Evolutionary conservation across 805 yeast species (phyloP).

Genomic region (Pichia insulana): DNA sequence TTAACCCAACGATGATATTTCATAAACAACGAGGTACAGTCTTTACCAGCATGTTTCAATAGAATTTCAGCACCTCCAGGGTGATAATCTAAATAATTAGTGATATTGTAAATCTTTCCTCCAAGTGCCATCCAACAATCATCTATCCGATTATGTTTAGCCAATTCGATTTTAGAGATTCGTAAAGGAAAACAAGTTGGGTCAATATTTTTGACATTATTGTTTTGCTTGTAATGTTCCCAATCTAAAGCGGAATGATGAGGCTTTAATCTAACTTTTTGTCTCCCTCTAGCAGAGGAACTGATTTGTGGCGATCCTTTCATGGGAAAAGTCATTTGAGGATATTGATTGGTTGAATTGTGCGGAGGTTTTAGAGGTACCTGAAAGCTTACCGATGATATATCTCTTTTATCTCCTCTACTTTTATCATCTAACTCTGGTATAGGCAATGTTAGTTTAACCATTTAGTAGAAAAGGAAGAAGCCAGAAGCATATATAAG

Average conservation of each 20-base stretch:
- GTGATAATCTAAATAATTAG: conserved; percentile 75
- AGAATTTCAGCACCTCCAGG: conserved; percentile 88
- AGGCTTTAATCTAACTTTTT: conserved; percentile 59
- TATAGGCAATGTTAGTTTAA: no score
- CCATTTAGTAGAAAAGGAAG: no score
- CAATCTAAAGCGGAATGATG: conserved; percentile 86
- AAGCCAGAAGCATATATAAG: no score
- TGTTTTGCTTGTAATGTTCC: conserved; percentile 52
- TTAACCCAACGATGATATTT: conserved; percentile 71
- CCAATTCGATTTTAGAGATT: conserved; percentile 44
- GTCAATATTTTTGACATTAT: conserved; percentile 44
- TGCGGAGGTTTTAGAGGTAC: not conserved
- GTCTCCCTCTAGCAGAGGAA: conserved; percentile 20
- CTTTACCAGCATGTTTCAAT: conserved; percentile 72
- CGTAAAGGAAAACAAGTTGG: conserved; percentile 43
- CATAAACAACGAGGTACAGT: conserved; percentile 69
- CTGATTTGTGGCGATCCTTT: conserved; percentile 16
- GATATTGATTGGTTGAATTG: not conserved
- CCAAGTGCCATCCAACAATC: conserved; percentile 84
- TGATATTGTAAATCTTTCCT: conserved; percentile 78
- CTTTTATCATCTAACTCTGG: no score
- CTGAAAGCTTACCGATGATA: no score
- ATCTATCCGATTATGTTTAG: conserved; percentile 41
- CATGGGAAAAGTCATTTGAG: conserved; percentile 11
- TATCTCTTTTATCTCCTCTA: no score